Evolutionary conservation across 2,329 filamentous ascomycete species (phyloP), one percentile per base, ranked within the genome.

Genomic region (Epichloe glyceriae): DNA sequence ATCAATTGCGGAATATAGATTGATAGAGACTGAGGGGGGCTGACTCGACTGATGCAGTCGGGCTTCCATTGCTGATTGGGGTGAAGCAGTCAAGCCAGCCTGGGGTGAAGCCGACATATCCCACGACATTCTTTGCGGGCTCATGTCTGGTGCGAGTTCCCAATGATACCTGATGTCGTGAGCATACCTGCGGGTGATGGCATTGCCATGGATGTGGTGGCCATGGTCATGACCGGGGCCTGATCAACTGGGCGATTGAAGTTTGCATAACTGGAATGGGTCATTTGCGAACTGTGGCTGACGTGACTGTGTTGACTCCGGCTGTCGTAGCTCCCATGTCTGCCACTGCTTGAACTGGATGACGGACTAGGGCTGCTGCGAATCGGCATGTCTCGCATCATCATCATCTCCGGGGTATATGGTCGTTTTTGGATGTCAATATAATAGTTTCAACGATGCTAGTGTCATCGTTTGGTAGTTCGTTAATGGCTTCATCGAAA

Each of bases 1-100:
- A 64, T 52, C 17, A 64, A 34, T 30, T 60, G 61, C 12, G 61
- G 62, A 2, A 63, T 53, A 45, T 64, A 64, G 15, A 63, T 46
- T 2, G 60, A 62, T 37, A 65, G 55, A 2, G 60, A 58, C 12
- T 46, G 52, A 4, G 19, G 39, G 55, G 49, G 3, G 46, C 46
- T 3, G 54, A 56, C 15, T 60, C 57, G 26, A 56, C 26, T 15
- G 57, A 57, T 2, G 58, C 55, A n/a, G 53, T 50, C 3, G 61
- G 54, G 43, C 58, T 59, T 40, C 52, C 57, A 38, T 54, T 57
- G 53, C 61, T 62, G 44, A 54, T 49, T 20, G 59, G 56, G n/a
- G 58, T 59, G 17, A 58, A 44, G 17, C 56, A 42, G 11, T 61
- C 61, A 38, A 59, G 53, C 60, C 61, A 63, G 26, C 35, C 46